Evolutionary conservation across 2,329 filamentous ascomycete species (phyloP).

Genomic region (Onygenales sp.): DNA sequence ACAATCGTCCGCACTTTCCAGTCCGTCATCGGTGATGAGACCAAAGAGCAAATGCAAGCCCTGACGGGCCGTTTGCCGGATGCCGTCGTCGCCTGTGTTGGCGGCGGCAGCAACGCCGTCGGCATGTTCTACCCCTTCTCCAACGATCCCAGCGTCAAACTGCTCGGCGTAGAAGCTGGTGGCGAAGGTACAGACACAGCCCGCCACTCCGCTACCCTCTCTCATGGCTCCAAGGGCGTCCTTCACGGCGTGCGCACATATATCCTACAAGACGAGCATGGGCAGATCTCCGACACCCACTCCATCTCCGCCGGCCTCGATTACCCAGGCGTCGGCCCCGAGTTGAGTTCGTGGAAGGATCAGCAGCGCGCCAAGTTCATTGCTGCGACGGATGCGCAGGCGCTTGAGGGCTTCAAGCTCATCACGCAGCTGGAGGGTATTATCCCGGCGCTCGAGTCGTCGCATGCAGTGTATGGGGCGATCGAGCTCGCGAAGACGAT

Average conservation of each 20-base stretch:
- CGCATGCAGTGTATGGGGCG: constrained; percentile 84
- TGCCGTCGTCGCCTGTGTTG: constrained; percentile 92
- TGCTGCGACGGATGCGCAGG: constrained; percentile 83
- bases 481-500: constrained; percentile 88
- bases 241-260: constrained; percentile 95
- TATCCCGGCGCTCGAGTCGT: constrained; percentile 88
- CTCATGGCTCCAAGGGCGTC: constrained; percentile 80
- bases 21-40: constrained; percentile 90
- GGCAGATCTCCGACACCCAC: constrained; percentile 91
- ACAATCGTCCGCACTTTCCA: constrained; percentile 97
- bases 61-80: constrained; percentile 84
- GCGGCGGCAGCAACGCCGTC: constrained; percentile 86
- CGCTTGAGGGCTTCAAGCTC: constrained; percentile 76
- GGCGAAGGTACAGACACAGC: constrained; percentile 83
- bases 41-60: constrained; percentile 80
- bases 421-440: constrained; percentile 88
- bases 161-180: constrained; percentile 89
- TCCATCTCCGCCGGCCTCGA: constrained; percentile 94
- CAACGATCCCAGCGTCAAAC: constrained; percentile 72
- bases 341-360: constrained; percentile 90
- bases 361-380: constrained; percentile 76
- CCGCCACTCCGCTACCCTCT: constrained; percentile 79
- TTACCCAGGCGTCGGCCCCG: constrained; percentile 93
- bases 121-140: constrained; percentile 99
- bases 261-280: constrained; percentile 82